These are phyloP conservation scores for Alternaria sp. DNA, from an alignment of 2,329 filamentous ascomycete species.

Conservation along the genomic window DNA sequence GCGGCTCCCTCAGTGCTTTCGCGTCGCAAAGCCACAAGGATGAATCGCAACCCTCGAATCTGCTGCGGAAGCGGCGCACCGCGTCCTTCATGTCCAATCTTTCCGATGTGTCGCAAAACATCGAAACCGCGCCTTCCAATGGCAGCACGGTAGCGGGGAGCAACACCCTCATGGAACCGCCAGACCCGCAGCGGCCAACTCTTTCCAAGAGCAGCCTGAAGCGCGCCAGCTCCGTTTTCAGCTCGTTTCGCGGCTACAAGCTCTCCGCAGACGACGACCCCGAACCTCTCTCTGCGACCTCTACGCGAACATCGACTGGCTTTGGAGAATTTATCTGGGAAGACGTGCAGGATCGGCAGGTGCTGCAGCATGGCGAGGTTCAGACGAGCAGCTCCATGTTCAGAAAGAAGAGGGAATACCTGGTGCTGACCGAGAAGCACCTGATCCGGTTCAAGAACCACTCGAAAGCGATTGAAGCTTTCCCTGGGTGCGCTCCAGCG, in stretches of 20 bases:
- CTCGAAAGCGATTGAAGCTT: slow-evolving; percentile 69
- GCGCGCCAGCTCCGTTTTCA: slow-evolving; percentile 62
- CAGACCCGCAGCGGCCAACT: slow-evolving; percentile 24
- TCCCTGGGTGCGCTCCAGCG: slow-evolving; percentile 53
- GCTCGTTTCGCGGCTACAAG: slow-evolving; percentile 64
- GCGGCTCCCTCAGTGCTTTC: slow-evolving; percentile 45
- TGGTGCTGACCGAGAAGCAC: slow-evolving; percentile 74
- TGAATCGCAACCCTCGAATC: slow-evolving; percentile 47
- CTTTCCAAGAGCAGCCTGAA: slow-evolving; percentile 37
- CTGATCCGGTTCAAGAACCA: slow-evolving; percentile 74
- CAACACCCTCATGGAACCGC: slow-evolving; percentile 23
- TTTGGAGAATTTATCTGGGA: slow-evolving; percentile 53
- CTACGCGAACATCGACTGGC: slow-evolving; percentile 58
- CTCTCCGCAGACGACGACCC: slow-evolving; percentile 61
- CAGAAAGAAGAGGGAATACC: slow-evolving; percentile 75
- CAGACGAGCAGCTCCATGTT: slow-evolving; percentile 75
- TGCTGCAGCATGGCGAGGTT: slow-evolving; percentile 73
- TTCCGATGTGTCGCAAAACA: slow-evolving; percentile 38
- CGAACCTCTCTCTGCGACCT: slow-evolving; percentile 58
- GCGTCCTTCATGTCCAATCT: slow-evolving; percentile 49
- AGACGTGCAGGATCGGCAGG: slow-evolving; percentile 50
- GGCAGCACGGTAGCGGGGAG: slow-evolving; percentile 18
- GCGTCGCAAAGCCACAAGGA: slow-evolving; percentile 41
- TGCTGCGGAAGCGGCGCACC: slow-evolving; percentile 51
- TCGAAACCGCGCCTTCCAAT: slow-evolving; percentile 31